Conservation (phyloP, 202 grass and related monocot genomes). For the Brachypodium distachyon region DNA sequence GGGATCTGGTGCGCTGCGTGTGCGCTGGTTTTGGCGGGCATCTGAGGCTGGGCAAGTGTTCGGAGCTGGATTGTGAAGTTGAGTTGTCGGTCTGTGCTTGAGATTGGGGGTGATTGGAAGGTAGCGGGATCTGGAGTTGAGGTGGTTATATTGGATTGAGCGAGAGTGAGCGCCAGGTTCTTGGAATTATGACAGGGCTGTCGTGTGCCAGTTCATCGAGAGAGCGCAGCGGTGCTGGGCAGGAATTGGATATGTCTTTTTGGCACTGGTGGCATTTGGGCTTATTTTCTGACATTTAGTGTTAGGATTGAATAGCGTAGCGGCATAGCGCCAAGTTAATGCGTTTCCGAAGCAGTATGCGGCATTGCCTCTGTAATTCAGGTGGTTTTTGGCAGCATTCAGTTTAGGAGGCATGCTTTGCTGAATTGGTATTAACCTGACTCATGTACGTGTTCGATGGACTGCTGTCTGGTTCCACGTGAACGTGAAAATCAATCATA, state of each 20-base stretch:
- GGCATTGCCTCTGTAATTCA: not conserved
- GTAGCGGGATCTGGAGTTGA: slow-evolving; percentile 18
- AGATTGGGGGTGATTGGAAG: not conserved
- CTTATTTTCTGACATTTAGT: not conserved
- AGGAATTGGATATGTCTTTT: not conserved
- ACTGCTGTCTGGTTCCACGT: no score
- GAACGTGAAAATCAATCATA: no score
- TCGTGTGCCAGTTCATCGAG: not conserved
- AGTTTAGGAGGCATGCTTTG: not conserved
- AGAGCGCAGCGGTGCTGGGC: not conserved
- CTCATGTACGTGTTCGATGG: no score
- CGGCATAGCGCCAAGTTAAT: not conserved
- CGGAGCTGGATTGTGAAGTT: not conserved
- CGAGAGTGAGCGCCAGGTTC: not conserved
- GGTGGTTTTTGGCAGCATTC: not conserved
- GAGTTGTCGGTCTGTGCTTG: not conserved
- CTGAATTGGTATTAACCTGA: not conserved
- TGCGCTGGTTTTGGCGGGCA: not conserved
- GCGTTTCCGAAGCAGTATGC: not conserved
- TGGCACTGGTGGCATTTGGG: not conserved
- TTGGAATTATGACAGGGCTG: not conserved
- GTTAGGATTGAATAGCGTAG: not conserved
- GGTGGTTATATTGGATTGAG: not conserved
- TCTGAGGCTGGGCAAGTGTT: not conserved
- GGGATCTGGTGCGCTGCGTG: slow-evolving; percentile 3